Base-by-base conservation (phyloP, 208 protist genomes). In the Wallacemonas sp. region DNA sequence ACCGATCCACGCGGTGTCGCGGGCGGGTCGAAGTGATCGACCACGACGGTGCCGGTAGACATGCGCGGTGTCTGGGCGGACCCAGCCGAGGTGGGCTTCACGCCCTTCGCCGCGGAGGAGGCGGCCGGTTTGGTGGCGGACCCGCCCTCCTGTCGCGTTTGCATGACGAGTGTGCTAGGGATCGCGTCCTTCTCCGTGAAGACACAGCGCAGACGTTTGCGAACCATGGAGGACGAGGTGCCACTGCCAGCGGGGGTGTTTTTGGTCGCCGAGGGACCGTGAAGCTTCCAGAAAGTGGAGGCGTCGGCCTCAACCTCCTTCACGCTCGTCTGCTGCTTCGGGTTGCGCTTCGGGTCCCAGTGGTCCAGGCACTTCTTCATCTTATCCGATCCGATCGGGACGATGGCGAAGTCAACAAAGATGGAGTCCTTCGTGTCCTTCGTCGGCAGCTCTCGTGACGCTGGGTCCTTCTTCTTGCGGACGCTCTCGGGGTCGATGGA, bases 321-420 rank as follows among this genome's bases (percentile, higher is more conserved):
- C 24, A 41, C 21, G 27, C 16, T 66, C 17, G 19, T n/a, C 21
- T 66, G 61, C 39, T 52, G 61, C 30, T 66, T 54, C 12, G 52
- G 32, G 29, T 58, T 58, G 2, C 32, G 26, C 32, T 33, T 34
- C 4, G 65, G 32, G 48, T 60, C 34, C 54, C 56, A 58, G 41
- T 52, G n/a, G 41, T 41, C 44, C 19, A 69, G 65, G 46, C 63
- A 72, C 49, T 58, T 61, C 2, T n/a, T 23, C 23, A 58, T 58
- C 52, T 58, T 58, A 9, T 58, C 52, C 29, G 52, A 58, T 6
- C 62, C 61, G 17, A 49, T 54, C 16, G 79, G 69, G 0, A 95
- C 76, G 19, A 93, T 66, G 19, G 80, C 84, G 61, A 95, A 79
- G 71, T 93, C 86, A n/a, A 95, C 65, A 60, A 90, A 81, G 30